phyloP scores from a whole-genome alignment of 441 rosid genomes.

The Gossypium davidsonii region DNA sequence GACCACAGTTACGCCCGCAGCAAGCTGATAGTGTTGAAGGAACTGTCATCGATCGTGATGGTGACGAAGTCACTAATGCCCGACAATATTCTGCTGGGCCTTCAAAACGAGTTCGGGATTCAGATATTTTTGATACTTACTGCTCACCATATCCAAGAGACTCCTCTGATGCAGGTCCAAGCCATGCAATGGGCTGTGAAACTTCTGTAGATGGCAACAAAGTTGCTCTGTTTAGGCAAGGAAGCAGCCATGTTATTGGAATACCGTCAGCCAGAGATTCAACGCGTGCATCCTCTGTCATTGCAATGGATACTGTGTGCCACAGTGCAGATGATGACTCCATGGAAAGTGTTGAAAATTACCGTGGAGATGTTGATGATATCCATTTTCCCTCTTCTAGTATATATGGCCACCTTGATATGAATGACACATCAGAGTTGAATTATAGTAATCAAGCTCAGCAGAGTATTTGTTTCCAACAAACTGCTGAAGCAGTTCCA shows the following conservation, averaged over 20 bases:
- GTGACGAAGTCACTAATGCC: conserved; percentile 85
- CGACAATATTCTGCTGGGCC: conserved; percentile 80
- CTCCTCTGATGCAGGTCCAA: conserved; percentile 87
- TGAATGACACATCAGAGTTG: conserved; percentile 85
- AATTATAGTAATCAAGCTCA: conserved; percentile 96
- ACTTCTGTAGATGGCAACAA: conserved; percentile 59
- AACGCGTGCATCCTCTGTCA: conserved; percentile 87
- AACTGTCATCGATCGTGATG: conserved; percentile 79
- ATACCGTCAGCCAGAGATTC: conserved; percentile 75
- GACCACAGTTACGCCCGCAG: conserved; percentile 56
- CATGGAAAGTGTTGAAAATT: conserved; percentile 99
- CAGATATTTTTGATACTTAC: conserved; percentile 55
- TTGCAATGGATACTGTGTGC: conserved; percentile 94
- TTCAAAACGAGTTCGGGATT: conserved; percentile 80
- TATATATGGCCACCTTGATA: conserved; percentile 61
- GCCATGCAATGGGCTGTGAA: conserved; percentile 68
- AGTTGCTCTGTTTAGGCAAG: conserved; percentile 54
- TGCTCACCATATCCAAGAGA: conserved; percentile 65
- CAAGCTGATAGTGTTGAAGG: conserved; percentile 95
- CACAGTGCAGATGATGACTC: conserved; percentile 78
- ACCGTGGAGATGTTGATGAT: conserved; percentile 73
- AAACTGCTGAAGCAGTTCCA: conserved; percentile 49
- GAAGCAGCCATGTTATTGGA: conserved; percentile 49
- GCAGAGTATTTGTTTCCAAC: conserved; percentile 87
- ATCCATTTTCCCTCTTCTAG: conserved; percentile 76